Evolutionary conservation across 2,329 filamentous ascomycete genomes (phyloP), one percentile per base, ranked within the genome.

Genomic region (Beauveria medogensis): DNA sequence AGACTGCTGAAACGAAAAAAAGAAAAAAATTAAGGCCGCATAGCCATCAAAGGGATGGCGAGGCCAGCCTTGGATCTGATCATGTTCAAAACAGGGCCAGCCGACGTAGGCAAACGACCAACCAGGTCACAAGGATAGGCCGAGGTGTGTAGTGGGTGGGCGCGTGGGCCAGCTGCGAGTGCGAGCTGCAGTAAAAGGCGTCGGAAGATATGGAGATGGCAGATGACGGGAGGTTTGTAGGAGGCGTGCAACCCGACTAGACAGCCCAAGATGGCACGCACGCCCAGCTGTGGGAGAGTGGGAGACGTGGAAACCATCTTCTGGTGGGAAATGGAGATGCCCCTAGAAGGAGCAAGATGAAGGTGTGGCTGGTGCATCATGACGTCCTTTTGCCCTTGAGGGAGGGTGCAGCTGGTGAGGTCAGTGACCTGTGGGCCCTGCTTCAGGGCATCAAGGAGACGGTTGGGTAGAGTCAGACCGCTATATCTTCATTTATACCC

Each of bases 41-140:
- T 52, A 52, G 20, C 14, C 10, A 37, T 52, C 5, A 16, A 40
- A 12, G 18, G n/a, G 44, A 47, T 10, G n/a, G 9, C n/a, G 44
- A 48, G 14, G 18, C 12, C 28, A 40, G 16, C 55, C 44, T 51
- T 51, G 55, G 28, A 57, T 47, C 43, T 43, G 55, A 48, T 16
- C 24, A 20, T n/a, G 26, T 50, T 7, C 8, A 47, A 59, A 59
- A 34, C 56, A 46, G 26, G 50, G 57, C 48, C 57, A 59, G 48
- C 16, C 57, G 57, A 54, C 57, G 10, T 18, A 28, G 26, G 28
- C 57, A 47, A 53, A 18, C 48, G 57, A 59, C 57, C 57, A 54
- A 54, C 41, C 57, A 59, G 28, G 57, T 59, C 57, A 59, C 57
- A 50, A 47, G 57, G 48, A 59, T 28, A 44, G 43, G 30, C 16